Evolutionary conservation across 345 rosid genomes (phyloP).

Genomic region (Hibiscus tridactylites): DNA sequence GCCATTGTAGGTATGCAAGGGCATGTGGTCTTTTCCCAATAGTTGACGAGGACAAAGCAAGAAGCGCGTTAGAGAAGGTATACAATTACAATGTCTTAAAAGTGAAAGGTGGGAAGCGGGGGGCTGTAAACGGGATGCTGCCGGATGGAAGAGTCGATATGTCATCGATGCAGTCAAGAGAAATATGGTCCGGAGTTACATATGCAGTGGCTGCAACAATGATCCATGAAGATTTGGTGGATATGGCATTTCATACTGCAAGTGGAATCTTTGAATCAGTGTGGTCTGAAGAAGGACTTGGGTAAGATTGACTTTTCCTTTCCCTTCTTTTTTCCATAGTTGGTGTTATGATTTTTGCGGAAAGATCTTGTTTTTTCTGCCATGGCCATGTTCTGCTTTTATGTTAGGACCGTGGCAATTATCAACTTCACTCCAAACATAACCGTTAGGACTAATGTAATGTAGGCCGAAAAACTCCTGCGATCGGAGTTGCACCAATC

Average conservation of each 20-base stretch:
- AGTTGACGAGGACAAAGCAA: slow-evolving; percentile 65
- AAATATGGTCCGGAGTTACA: slow-evolving; percentile 95
- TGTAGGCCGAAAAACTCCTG: not conserved
- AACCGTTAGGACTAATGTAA: not conserved
- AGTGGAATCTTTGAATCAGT: slow-evolving; percentile 67
- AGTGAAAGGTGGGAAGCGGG: slow-evolving; percentile 72
- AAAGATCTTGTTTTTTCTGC: no score
- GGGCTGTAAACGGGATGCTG: slow-evolving; percentile 92
- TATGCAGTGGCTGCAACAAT: slow-evolving; percentile 86
- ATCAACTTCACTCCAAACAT: not conserved
- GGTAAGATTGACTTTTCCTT: slow-evolving; percentile 36
- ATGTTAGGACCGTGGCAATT: not conserved
- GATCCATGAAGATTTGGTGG: slow-evolving; percentile 73
- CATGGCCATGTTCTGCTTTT: not conserved
- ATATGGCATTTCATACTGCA: slow-evolving; percentile 75
- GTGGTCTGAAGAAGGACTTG: slow-evolving; percentile 81
- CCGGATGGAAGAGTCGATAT: slow-evolving; percentile 74
- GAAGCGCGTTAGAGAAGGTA: slow-evolving; percentile 54
- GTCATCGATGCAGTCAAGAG: slow-evolving; percentile 78
- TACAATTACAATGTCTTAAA: slow-evolving; percentile 74
- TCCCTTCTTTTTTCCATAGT: not conserved
- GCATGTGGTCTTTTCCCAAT: slow-evolving; percentile 76
- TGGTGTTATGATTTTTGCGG: not conserved
- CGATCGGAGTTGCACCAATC: not conserved
- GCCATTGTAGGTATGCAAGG: slow-evolving; percentile 56